A percentile compares a stretch with the other conserved stretches of the same genome.
phyloP scores from a whole-genome alignment of 208 protist genomes.

The Novymonas esmeraldas region DNA sequence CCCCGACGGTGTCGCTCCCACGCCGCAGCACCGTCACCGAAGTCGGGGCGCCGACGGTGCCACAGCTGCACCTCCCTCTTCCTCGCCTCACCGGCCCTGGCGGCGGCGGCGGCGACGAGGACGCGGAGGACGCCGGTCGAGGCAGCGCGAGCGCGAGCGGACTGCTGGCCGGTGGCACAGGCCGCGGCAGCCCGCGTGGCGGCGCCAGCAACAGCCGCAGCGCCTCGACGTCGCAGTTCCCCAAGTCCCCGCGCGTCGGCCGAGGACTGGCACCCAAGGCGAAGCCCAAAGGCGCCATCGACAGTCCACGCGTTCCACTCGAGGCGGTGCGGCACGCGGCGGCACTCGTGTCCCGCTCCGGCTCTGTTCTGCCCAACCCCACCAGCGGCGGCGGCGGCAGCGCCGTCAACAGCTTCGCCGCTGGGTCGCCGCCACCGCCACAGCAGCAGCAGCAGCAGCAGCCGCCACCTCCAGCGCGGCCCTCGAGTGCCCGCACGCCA shows the following conservation, averaged over 20 bases:
- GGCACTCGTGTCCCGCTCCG: constrained; percentile 29
- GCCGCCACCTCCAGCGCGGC: no score
- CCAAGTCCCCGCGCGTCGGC: constrained; percentile 25
- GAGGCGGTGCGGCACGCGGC: constrained; percentile 78
- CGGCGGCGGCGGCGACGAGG: neutral
- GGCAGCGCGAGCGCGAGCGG: neutral
- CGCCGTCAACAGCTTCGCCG: constrained; percentile 12
- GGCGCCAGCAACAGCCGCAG: constrained; percentile 11
- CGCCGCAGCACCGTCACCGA: neutral
- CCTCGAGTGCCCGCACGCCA: constrained; percentile 3
- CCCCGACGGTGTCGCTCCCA: neutral
- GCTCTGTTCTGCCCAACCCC: constrained; percentile 1
- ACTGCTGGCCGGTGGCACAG: neutral
- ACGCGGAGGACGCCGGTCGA: neutral
- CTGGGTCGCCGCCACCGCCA: neutral
- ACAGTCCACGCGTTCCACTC: constrained; percentile 53
- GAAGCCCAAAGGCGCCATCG: constrained; percentile 68
- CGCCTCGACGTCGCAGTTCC: neutral
- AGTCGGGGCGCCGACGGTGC: neutral
- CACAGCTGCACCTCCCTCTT: constrained; percentile 13
- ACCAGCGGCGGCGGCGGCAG: neutral
- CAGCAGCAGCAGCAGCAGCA: neutral
- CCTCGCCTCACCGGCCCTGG: no score
- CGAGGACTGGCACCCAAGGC: constrained; percentile 71
- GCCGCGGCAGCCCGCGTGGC: neutral